Evolutionary conservation across 345 rosid genomes (phyloP), one percentile per base, ranked within the genome.

Genomic region (Limnanthes douglasii): DNA sequence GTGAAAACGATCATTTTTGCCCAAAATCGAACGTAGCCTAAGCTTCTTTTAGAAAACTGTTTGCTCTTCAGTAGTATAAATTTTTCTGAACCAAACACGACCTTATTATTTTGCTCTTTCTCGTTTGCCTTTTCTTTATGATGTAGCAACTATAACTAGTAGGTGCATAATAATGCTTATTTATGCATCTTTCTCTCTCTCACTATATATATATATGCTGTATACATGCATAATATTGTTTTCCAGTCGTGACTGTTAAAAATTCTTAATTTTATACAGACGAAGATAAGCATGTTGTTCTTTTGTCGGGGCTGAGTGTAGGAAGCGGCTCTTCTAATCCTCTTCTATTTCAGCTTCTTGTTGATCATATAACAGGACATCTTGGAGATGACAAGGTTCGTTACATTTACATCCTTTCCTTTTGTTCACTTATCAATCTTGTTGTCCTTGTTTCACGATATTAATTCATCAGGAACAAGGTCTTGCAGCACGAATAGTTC

Each of bases 311-410:
- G 37, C 60, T 90, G 21, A 54, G 58, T 50, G 61, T 80, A 48
- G 96, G 98, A 28, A 70, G 73, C 58, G 59, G 49, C 36, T 50
- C 37, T 31, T 75, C 78, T 45, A 80, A 77, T 41, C 98, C 98
- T 24, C 88, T 90, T 31, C 79, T 64, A 37, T 70, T 62, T 63
- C 98, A 84, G 74, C 94, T 84, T 68, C 86, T 90, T 54, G 75
- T 90, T 41, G 98, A 90, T 60, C 96, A 84, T 48, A 69, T 90
- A 62, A 84, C 88, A 14, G 98, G 96, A 25, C 79, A 90, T 66
- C 63, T 80, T 9, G 86, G 94, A 38, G 85, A 90, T 52, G 92
- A 80, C 40, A 55, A 74, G 96, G 98, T 84, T 61, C 27, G n/a
- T n/a, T n/a, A n/a, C n/a, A n/a, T n/a, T n/a, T n/a, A 21, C 22